Evolutionary conservation across 371 early-diverging fungal species (phyloP).

Genomic region (Circinella umbellata): DNA sequence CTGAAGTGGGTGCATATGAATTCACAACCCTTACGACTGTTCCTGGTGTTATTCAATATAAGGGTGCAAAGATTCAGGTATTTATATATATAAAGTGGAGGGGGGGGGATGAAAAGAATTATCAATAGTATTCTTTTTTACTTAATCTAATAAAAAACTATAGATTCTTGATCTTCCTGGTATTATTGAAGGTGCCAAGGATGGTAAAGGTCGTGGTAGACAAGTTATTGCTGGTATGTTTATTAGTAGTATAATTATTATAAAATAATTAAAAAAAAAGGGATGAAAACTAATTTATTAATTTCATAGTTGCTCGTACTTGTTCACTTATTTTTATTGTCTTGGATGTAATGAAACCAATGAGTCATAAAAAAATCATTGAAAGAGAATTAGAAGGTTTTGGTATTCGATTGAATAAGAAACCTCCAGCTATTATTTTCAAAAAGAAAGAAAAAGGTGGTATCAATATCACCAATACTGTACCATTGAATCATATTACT

Average conservation of each 20-base stretch:
- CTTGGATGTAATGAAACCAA: conserved; percentile 95
- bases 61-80: conserved; percentile 96
- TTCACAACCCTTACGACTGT: conserved; percentile 99
- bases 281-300: no score
- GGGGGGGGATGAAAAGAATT: neutral
- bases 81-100: neutral
- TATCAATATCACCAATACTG: conserved; percentile 88
- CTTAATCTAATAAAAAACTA: neutral
- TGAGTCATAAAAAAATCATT: conserved; percentile 92
- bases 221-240: conserved; percentile 81
- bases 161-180: conserved; percentile 81
- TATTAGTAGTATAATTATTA: no score
- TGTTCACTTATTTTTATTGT: conserved; percentile 95
- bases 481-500: conserved; percentile 86
- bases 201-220: conserved; percentile 99
- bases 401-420: conserved; percentile 97
- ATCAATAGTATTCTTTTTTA: no score
- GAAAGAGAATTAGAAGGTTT: conserved; percentile 99
- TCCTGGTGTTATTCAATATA: conserved; percentile 96
- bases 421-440: conserved; percentile 96
- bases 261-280: neutral
- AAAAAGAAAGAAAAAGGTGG: conserved; percentile 96
- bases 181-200: conserved; percentile 99
- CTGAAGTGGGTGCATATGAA: conserved; percentile 97
- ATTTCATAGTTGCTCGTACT: conserved; percentile 93